Percentiles rank a stretch among this genome's conserved stretches.
Conservation (phyloP, 495 filamentous ascomycete genomes). For the Trichoderma erinaceum region DNA sequence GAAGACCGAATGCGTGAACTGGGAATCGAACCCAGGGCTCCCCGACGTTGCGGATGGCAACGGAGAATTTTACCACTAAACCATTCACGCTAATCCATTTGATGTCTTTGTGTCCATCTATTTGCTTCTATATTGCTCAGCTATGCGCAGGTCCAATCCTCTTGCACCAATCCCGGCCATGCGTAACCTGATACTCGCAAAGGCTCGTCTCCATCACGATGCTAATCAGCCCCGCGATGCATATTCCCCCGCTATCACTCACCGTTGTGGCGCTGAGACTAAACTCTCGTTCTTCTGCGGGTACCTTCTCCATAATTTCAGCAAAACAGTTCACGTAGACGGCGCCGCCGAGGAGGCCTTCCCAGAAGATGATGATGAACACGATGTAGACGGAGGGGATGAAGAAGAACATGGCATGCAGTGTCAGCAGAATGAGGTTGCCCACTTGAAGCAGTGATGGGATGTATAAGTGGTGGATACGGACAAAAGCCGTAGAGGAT, state of each 20-base stretch:
- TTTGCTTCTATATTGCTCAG: not conserved
- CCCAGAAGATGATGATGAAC: conserved; percentile 88
- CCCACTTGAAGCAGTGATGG: conserved; percentile 76
- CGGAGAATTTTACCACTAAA: conserved; percentile 14
- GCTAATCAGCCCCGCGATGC: conserved; percentile 76
- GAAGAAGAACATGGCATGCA: conserved; percentile 70
- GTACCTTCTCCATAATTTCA: conserved; percentile 76
- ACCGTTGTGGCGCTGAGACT: conserved; percentile 84
- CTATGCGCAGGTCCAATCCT: conserved; percentile 26
- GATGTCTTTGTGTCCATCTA: not conserved
- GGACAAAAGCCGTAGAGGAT: conserved; percentile 79
- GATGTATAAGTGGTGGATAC: conserved; percentile 71
- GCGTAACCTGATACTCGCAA: conserved; percentile 72
- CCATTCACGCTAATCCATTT: conserved; percentile 13
- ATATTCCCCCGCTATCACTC: conserved; percentile 87
- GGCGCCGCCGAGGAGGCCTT: conserved; percentile 79
- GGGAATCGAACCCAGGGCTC: conserved; percentile 14
- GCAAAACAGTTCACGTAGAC: conserved; percentile 97
- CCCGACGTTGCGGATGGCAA: conserved; percentile 14
- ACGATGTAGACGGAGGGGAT: conserved; percentile 78
- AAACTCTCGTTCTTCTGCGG: conserved; percentile 75
- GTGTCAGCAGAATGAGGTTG: conserved; percentile 67
- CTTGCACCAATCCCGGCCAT: conserved; percentile 72
- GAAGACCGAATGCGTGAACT: not conserved
- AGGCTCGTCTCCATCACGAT: conserved; percentile 79